Evolutionary conservation across 208 protist species (phyloP).

Genomic region (Vickermania ingenoplastis): DNA sequence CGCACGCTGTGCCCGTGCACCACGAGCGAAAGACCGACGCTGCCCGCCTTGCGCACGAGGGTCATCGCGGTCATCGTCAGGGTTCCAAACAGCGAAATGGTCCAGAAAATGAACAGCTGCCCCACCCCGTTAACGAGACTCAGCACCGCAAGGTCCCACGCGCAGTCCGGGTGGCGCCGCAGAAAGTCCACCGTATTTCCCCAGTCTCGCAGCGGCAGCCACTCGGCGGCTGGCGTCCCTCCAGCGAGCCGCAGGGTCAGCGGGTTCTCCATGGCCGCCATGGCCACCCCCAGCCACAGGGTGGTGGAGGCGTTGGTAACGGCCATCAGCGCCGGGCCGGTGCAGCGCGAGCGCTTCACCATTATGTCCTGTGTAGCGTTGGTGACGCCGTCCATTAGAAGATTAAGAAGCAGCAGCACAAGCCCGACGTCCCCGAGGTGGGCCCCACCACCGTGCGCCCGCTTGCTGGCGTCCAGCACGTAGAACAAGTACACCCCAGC

Average conservation of each 20-base stretch:
- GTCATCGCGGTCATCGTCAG: slow-evolving; percentile 75
- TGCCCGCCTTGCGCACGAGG: slow-evolving; percentile 66
- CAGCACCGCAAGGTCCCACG: slow-evolving; percentile 49
- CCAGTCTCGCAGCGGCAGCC: slow-evolving; percentile 45
- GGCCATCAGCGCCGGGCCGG: slow-evolving; percentile 55
- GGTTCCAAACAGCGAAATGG: slow-evolving; percentile 67
- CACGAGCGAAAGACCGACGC: slow-evolving; percentile 68
- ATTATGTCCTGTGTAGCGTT: slow-evolving; percentile 80
- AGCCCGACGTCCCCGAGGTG: slow-evolving; percentile 22
- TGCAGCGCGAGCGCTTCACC: slow-evolving; percentile 44
- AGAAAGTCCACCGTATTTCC: slow-evolving; percentile 41
- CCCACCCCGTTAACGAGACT: slow-evolving; percentile 56
- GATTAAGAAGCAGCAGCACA: slow-evolving; percentile 37
- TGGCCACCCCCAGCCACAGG: slow-evolving; percentile 20
- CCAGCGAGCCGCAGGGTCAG: not conserved
- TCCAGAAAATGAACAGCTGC: slow-evolving; percentile 77
- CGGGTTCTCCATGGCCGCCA: slow-evolving; percentile 8
- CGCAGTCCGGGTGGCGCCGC: slow-evolving; percentile 29
- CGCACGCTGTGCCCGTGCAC: slow-evolving; percentile 53
- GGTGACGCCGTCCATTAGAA: slow-evolving; percentile 72
- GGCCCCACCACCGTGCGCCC: not conserved
- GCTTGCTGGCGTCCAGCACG: slow-evolving; percentile 22
- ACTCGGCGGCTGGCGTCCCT: not conserved
- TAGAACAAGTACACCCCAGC: slow-evolving; percentile 55
- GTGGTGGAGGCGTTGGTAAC: slow-evolving; percentile 37